phyloP scores from a whole-genome alignment of 2,329 filamentous ascomycete genomes.

The Stromatinia cepivora region DNA sequence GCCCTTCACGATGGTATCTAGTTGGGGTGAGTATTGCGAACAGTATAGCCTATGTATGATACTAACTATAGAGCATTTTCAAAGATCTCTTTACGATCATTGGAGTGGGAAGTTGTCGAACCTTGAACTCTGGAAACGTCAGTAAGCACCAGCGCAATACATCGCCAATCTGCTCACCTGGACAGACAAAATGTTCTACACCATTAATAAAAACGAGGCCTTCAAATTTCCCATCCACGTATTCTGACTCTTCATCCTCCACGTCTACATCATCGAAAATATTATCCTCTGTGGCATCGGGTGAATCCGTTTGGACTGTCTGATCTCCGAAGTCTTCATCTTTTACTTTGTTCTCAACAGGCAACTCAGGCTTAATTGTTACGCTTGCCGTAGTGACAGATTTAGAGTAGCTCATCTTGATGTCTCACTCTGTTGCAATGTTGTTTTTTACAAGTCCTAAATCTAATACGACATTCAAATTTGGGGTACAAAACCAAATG shows the following conservation, averaged over 20 bases:
- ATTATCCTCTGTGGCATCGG: slow-evolving; percentile 28
- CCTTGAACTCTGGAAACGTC: slow-evolving; percentile 22
- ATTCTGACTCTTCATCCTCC: slow-evolving; percentile 34
- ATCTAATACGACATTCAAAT: neutral
- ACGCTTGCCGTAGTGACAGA: slow-evolving; percentile 20
- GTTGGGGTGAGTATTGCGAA: slow-evolving; percentile 28
- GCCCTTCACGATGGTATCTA: slow-evolving; percentile 39
- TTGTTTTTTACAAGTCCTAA: neutral
- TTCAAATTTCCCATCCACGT: slow-evolving; percentile 35
- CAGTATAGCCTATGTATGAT: neutral
- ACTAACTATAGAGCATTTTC: slow-evolving; percentile 23
- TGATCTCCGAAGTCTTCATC: slow-evolving; percentile 30
- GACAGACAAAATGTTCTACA: slow-evolving; percentile 26
- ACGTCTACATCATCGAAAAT: slow-evolving; percentile 37
- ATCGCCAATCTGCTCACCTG: slow-evolving; percentile 4
- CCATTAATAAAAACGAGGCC: slow-evolving; percentile 26
- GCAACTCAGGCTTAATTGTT: slow-evolving; percentile 23
- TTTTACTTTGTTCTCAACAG: slow-evolving; percentile 21
- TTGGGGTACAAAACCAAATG: neutral
- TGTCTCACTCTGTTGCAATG: neutral
- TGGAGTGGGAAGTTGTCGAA: slow-evolving; percentile 23
- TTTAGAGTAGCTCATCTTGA: neutral
- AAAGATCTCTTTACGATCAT: slow-evolving; percentile 21
- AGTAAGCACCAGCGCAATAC: neutral
- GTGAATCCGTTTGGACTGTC: slow-evolving; percentile 26